Evolutionary conservation across 495 filamentous ascomycete genomes (phyloP).

Genomic region (Parathielavia hyrcaniae): DNA sequence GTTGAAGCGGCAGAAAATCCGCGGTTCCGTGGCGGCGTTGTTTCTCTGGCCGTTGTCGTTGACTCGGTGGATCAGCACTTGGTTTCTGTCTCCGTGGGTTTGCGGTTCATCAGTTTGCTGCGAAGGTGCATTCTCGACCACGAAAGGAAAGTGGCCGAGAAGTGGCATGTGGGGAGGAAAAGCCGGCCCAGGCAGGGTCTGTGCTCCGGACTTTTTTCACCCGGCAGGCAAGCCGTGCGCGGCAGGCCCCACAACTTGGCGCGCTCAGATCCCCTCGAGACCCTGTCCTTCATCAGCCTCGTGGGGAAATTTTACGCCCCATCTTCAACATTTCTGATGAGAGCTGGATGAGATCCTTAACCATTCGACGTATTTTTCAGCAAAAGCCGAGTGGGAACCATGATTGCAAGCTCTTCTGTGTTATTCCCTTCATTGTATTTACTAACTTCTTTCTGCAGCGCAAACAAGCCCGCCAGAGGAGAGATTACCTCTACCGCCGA

Average conservation of each 20-base stretch:
- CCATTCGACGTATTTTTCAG: neutral
- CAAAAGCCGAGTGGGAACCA: neutral
- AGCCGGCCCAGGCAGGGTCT: constrained; percentile 3
- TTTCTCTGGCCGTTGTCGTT: neutral
- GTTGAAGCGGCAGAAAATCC: neutral
- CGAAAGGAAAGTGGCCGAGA: no score
- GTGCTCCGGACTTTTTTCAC: constrained; percentile 19
- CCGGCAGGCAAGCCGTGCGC: neutral
- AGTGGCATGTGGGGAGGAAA: constrained; percentile 10
- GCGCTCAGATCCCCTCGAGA: constrained; percentile 6
- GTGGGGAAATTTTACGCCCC: constrained; percentile 13
- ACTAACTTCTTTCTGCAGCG: constrained; percentile 32
- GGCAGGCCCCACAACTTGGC: neutral
- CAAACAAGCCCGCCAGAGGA: constrained; percentile 75
- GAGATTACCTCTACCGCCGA: constrained; percentile 88
- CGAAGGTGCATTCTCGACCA: neutral
- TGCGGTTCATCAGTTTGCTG: neutral
- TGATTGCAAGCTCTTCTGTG: constrained; percentile 1
- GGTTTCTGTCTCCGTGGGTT: neutral
- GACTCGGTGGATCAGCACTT: neutral
- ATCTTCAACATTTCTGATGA: neutral
- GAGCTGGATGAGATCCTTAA: neutral
- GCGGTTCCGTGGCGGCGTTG: neutral
- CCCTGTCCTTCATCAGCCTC: constrained; percentile 17
- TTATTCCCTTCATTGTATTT: neutral